phyloP scores from a whole-genome alignment of 305 asterid species.

The Fraxinus floribunda region DNA sequence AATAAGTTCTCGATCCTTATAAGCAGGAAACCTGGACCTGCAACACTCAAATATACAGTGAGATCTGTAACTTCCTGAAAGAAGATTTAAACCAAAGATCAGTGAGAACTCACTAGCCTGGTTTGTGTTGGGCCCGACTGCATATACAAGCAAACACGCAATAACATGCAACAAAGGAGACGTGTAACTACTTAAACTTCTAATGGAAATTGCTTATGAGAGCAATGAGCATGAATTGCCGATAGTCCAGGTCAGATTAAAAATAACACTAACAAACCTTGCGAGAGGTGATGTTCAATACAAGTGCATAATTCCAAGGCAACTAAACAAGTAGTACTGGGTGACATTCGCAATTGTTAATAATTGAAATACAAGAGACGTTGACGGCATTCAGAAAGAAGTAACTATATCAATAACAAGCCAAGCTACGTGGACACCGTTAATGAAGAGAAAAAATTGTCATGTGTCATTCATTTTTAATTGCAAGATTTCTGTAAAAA shows the following conservation, averaged over 20 bases:
- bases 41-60: constrained; percentile 60
- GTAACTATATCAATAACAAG: neutral
- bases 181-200: neutral
- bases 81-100: neutral
- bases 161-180: constrained; percentile 5
- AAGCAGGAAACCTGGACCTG: constrained; percentile 89
- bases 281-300: neutral
- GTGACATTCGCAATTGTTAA: neutral
- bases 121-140: constrained; percentile 51
- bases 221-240: neutral
- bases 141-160: constrained; percentile 37
- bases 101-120: constrained; percentile 44
- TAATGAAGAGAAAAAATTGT: neutral
- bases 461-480: neutral
- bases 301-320: neutral
- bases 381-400: neutral
- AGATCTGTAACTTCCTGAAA: constrained; percentile 26
- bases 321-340: neutral
- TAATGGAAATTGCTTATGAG: neutral
- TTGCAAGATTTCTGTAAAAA: neutral
- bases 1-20: constrained; percentile 32
- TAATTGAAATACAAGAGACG: neutral
- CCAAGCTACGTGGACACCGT: neutral
- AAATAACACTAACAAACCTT: neutral
- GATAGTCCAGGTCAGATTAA: neutral